A percentile compares a stretch with the other conserved stretches of the same genome.
phyloP scores from a whole-genome alignment of 192 early-diverging fungal genomes.

The Backusella liffmaniae region DNA sequence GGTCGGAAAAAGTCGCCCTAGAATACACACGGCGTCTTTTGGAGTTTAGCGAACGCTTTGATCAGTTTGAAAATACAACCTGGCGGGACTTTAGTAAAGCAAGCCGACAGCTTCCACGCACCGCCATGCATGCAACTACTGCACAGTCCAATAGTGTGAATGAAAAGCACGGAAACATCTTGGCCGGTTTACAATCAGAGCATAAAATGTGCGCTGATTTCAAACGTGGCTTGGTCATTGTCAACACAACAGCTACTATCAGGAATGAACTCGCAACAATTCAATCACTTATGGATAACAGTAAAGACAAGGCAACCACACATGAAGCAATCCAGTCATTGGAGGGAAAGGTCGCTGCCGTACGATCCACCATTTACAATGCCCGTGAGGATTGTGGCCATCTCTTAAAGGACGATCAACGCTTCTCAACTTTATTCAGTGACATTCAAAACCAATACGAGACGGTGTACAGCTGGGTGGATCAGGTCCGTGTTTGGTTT shows the following conservation, averaged over 20 bases:
- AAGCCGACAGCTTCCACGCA: conserved; percentile 1
- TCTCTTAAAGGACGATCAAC: conserved; percentile 3
- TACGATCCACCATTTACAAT: conserved; percentile 18
- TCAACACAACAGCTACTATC: background rate
- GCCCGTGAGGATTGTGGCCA: conserved; percentile 22
- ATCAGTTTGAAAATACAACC: conserved; percentile 2
- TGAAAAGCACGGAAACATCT: background rate
- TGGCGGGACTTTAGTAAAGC: conserved; percentile 18
- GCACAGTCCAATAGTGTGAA: background rate
- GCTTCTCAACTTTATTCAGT: background rate
- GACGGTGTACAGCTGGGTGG: conserved; percentile 27
- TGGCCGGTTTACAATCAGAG: background rate
- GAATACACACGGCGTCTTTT: background rate
- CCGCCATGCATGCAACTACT: conserved; percentile 10
- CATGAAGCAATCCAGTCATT: conserved; percentile 30
- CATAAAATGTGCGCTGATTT: background rate
- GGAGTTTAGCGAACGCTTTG: background rate
- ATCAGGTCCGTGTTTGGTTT: conserved; percentile 44
- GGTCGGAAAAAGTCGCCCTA: background rate
- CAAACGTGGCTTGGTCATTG: background rate
- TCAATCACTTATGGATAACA: conserved; percentile 29
- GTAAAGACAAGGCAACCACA: conserved; percentile 26
- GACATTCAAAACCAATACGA: conserved; percentile 20
- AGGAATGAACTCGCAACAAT: conserved; percentile 18
- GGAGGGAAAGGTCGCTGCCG: conserved; percentile 26